Conservation (phyloP, 768 basidiomycete genomes). For the Pleurotus citrinopileatus region DNA sequence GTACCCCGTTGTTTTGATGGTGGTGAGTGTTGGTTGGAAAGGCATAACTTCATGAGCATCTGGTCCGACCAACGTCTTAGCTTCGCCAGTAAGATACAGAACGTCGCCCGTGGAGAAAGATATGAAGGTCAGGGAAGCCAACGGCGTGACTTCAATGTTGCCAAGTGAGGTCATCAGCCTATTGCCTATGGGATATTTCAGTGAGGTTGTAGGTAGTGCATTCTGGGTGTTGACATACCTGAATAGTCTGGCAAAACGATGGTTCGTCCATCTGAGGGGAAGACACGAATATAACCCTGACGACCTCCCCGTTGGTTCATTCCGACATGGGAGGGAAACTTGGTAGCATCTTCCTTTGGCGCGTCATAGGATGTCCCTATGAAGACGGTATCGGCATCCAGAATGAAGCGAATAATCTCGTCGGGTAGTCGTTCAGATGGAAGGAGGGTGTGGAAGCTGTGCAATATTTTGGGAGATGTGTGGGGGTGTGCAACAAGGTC, state of each 20-base stretch:
- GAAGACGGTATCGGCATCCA: slow-evolving; percentile 50
- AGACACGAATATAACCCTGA: slow-evolving; percentile 61
- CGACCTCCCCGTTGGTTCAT: slow-evolving; percentile 65
- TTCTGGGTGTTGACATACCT: slow-evolving; percentile 29
- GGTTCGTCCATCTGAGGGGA: slow-evolving; percentile 50
- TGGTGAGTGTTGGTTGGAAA: slow-evolving; percentile 46
- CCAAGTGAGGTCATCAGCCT: slow-evolving; percentile 63
- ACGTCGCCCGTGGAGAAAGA: slow-evolving; percentile 52
- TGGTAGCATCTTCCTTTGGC: slow-evolving; percentile 28
- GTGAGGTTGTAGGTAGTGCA: not conserved
- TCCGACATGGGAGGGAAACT: slow-evolving; percentile 55
- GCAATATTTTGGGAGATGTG: slow-evolving; percentile 34
- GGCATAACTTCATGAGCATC: slow-evolving; percentile 55
- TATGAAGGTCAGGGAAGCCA: slow-evolving; percentile 57
- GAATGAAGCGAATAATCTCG: slow-evolving; percentile 46
- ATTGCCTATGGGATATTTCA: slow-evolving; percentile 39
- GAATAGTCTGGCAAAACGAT: slow-evolving; percentile 60
- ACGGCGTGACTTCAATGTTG: slow-evolving; percentile 54
- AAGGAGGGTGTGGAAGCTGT: slow-evolving; percentile 31
- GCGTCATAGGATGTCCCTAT: slow-evolving; percentile 52
- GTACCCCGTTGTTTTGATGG: slow-evolving; percentile 49
- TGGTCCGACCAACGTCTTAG: slow-evolving; percentile 43
- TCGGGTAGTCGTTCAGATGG: slow-evolving; percentile 42
- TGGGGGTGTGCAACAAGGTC: slow-evolving; percentile 42
- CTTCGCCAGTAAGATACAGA: slow-evolving; percentile 60